Base-by-base conservation (phyloP, 2,329 filamentous ascomycete genomes). In the Phyllosticta paracitricarpa region DNA sequence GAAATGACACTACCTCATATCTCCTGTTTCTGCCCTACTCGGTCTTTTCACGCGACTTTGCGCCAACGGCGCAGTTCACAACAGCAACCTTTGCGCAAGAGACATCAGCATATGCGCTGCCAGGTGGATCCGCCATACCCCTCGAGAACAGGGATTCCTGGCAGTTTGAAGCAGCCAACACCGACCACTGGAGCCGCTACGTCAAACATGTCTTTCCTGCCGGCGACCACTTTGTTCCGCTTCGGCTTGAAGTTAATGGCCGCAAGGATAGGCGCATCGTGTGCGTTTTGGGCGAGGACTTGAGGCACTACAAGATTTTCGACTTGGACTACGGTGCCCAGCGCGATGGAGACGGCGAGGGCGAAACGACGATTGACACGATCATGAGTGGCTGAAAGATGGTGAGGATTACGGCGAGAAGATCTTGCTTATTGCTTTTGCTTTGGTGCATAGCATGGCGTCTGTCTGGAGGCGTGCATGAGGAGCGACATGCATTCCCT, bases 171-270 rank as follows among this genome's bases (percentile, higher is more conserved):
- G 17, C 40, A 14, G 68, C 19, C 25, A 62, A 14, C n/a, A 53
- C 14, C 55, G 63, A 51, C 8, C 51, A 51, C 7, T 51, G 71
- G 12, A 24, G 63, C 28, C 58, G 59, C 30, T 66, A 72, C 57
- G 68, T 80, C 17, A 70, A 74, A 26, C 81, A 84, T 66, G 70
- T 72, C 0, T 84, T 85, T 64, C 63, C 71, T 3, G 59, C 68
- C 3, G 68, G 74, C 59, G 74, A 73, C 1, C 68, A 73, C 6
- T 83, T 83, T 62, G 73, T 70, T 52, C 82, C 83, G 0, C 62
- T 78, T 24, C 73, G 72, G 61, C 65, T 86, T 6, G 75, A 82
- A 35, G 78, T 84, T 2, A 85, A 85, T 66, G 83, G 82, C 22
- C 73, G 82, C 10, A 78, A 78, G 61, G 79, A 78, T 0, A 74